Conservation (phyloP, 768 basidiomycete species). For the Xerocomus spinulosus region DNA sequence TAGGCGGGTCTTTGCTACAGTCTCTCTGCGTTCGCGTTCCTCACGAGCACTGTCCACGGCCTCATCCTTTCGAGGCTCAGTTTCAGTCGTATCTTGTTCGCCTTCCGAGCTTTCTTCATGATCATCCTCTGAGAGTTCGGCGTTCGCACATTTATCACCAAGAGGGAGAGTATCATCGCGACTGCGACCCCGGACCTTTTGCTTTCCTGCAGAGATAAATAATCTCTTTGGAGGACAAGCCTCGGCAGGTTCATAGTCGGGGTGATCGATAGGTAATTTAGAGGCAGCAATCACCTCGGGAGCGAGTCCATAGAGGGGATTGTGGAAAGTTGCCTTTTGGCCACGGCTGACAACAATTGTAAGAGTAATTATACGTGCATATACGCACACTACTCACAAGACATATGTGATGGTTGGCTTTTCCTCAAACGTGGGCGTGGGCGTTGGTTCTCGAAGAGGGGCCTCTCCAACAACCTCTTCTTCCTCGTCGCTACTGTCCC, state of each 20-base stretch:
- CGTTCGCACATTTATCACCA: constrained; percentile 15
- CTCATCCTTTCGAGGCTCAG: neutral
- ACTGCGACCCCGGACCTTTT: constrained; percentile 24
- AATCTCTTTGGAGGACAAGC: constrained; percentile 54
- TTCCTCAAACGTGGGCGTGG: constrained; percentile 42
- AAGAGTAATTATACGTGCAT: neutral
- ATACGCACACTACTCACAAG: constrained; percentile 48
- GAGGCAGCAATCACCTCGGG: constrained; percentile 41
- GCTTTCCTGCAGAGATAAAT: constrained; percentile 43
- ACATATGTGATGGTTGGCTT: constrained; percentile 66
- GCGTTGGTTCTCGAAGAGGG: constrained; percentile 34
- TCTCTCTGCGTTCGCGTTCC: constrained; percentile 26
- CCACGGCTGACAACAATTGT: constrained; percentile 52
- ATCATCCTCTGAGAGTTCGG: constrained; percentile 2
- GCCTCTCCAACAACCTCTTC: constrained; percentile 31
- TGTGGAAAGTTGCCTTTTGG: constrained; percentile 55
- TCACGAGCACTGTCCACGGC: constrained; percentile 16
- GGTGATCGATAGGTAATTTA: constrained; percentile 54
- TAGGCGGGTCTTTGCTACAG: constrained; percentile 17
- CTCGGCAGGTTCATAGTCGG: constrained; percentile 58
- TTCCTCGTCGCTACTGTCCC: constrained; percentile 35
- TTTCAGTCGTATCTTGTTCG: constrained; percentile 9
- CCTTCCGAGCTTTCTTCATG: constrained; percentile 10
- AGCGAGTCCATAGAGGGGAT: constrained; percentile 55
- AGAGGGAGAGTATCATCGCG: constrained; percentile 10